Evolutionary conservation across 2,329 filamentous ascomycete genomes (phyloP).

Genomic region (Clonostachys chloroleuca): DNA sequence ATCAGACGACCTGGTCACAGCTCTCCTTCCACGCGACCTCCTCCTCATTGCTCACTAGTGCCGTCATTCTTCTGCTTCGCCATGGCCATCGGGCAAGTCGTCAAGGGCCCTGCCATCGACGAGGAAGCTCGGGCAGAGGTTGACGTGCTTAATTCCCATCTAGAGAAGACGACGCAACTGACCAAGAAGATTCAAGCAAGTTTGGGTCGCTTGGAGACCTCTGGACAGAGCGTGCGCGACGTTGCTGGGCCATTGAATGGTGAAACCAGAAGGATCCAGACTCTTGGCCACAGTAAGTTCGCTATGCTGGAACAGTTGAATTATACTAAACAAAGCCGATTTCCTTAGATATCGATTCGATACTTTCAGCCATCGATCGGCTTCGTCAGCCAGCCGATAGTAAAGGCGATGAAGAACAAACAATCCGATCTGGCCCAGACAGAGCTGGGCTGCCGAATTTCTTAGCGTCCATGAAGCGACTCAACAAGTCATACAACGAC

Average conservation of each 20-base stretch:
- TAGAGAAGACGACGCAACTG: constrained; percentile 89
- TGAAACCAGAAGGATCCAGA: constrained; percentile 85
- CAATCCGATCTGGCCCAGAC: constrained; percentile 83
- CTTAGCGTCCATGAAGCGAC: constrained; percentile 81
- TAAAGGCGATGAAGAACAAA: constrained; percentile 85
- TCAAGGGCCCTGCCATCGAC: constrained; percentile 44
- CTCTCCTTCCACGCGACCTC: neutral
- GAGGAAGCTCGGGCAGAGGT: constrained; percentile 67
- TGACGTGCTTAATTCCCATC: constrained; percentile 64
- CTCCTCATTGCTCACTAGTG: neutral
- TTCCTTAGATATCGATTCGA: constrained; percentile 70
- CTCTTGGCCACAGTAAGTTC: constrained; percentile 70
- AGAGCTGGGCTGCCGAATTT: constrained; percentile 80
- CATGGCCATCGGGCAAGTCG: constrained; percentile 48
- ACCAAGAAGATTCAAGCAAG: constrained; percentile 95
- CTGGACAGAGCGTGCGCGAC: constrained; percentile 85
- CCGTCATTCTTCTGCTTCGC: constrained; percentile 33
- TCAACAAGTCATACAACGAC: constrained; percentile 78
- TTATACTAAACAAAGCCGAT: constrained; percentile 4
- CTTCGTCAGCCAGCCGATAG: constrained; percentile 89
- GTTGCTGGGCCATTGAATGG: constrained; percentile 89
- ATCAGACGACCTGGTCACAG: too few species aligned
- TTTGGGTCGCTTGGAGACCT: constrained; percentile 76
- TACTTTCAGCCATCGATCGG: constrained; percentile 82
- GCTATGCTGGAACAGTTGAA: constrained; percentile 1